phyloP scores from a whole-genome alignment of 176 grass and related monocot species.

The Puccinellia tenuiflora region DNA sequence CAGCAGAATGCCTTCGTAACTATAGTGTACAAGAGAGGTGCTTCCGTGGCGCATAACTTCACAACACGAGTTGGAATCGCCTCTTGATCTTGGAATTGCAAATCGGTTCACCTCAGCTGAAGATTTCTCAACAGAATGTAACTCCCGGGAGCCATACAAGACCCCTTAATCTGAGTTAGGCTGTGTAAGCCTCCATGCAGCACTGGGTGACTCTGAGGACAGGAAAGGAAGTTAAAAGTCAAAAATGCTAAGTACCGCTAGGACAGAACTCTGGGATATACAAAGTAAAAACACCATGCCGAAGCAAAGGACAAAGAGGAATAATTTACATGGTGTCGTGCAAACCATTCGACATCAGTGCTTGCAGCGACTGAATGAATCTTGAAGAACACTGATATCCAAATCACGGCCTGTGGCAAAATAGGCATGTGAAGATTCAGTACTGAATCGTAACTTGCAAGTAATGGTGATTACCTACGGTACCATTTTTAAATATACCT shows the following conservation, averaged over 20 bases:
- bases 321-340: not conserved
- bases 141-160: not conserved
- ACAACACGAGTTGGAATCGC: not conserved
- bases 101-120: not conserved
- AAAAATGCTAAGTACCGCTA: not conserved
- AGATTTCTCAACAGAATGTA: not conserved
- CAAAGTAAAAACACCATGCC: not conserved
- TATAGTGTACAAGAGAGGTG: not conserved
- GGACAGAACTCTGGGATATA: not conserved
- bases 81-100: not conserved
- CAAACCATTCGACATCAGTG: not conserved
- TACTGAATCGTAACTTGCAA: not conserved
- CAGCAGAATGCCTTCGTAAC: not conserved
- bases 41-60: not conserved
- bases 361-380: constrained; percentile 73
- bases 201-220: not conserved
- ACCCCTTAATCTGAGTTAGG: not conserved
- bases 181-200: not conserved
- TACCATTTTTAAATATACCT: constrained; percentile 40
- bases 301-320: not conserved
- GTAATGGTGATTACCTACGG: not conserved
- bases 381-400: constrained; percentile 54
- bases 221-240: not conserved
- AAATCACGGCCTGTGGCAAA: constrained; percentile 64
- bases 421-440: constrained; percentile 16